Percentiles rank a stretch among this genome's conserved stretches.
These are phyloP conservation scores for Glutinoglossum americanum DNA, from an alignment of 495 filamentous ascomycete species.

Conservation along the genomic window DNA sequence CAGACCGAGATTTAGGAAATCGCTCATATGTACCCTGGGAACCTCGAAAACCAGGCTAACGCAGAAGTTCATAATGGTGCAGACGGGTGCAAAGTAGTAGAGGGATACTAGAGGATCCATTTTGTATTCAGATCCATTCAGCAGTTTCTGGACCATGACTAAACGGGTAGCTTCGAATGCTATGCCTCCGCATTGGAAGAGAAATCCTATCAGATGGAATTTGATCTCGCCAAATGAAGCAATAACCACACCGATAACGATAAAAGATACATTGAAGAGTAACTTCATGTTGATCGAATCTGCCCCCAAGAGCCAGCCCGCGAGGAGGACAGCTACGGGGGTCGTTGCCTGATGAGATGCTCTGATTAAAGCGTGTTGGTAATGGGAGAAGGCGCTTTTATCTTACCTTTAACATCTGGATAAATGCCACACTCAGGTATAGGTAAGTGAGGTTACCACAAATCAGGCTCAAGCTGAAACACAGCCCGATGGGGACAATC, in stretches of 20 bases:
- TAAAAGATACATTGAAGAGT: slow-evolving; percentile 67
- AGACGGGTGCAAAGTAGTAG: slow-evolving; percentile 90
- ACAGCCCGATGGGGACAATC: slow-evolving; percentile 79
- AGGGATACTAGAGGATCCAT: slow-evolving; percentile 93
- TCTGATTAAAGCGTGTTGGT: slow-evolving; percentile 11
- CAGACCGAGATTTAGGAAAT: slow-evolving; percentile 56
- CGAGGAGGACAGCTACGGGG: slow-evolving; percentile 70
- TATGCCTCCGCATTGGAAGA: slow-evolving; percentile 70
- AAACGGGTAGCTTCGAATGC: slow-evolving; percentile 78
- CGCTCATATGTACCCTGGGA: slow-evolving; percentile 42
- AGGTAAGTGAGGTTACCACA: slow-evolving; percentile 86
- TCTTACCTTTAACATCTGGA: slow-evolving; percentile 88
- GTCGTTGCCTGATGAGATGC: slow-evolving; percentile 46
- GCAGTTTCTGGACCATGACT: slow-evolving; percentile 74
- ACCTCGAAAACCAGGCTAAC: slow-evolving; percentile 64
- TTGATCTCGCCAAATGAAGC: slow-evolving; percentile 84
- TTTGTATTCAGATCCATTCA: slow-evolving; percentile 82
- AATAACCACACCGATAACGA: slow-evolving; percentile 76
- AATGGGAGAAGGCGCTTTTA: neutral
- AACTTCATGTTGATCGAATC: slow-evolving; percentile 56
- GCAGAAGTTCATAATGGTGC: slow-evolving; percentile 68
- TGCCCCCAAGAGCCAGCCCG: slow-evolving; percentile 64
- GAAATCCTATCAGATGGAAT: slow-evolving; percentile 69
- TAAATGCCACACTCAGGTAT: slow-evolving; percentile 82
- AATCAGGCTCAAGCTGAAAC: slow-evolving; percentile 87